Evolutionary conservation across 1,139 yeast species (phyloP).

Genomic region (Yamadazyma sp.): DNA sequence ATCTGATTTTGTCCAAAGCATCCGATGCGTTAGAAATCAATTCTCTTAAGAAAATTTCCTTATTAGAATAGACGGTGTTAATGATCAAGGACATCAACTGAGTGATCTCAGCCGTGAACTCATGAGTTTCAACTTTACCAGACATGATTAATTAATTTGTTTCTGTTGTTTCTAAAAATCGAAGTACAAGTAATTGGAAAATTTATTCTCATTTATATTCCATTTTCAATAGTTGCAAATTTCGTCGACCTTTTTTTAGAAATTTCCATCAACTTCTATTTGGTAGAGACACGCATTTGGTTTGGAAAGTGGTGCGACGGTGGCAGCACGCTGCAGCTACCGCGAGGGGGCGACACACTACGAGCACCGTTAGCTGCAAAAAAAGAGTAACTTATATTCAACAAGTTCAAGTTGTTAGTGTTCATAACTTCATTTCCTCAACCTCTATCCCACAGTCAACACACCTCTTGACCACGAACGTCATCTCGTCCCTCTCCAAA

Average conservation of each 20-base stretch:
- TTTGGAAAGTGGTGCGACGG: not conserved
- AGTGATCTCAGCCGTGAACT: slow-evolving; percentile 99
- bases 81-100: slow-evolving; percentile 99
- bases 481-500: slow-evolving; percentile 38
- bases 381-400: no score
- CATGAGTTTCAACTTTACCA: slow-evolving; percentile 75
- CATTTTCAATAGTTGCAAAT: slow-evolving; percentile 13
- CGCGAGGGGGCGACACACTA: not conserved
- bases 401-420: slow-evolving; percentile 7
- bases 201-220: slow-evolving; percentile 8
- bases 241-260: slow-evolving; percentile 19
- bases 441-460: slow-evolving; percentile 82
- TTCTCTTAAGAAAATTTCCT: slow-evolving; percentile 99
- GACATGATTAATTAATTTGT: slow-evolving; percentile 41
- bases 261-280: slow-evolving; percentile 39
- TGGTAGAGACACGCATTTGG: slow-evolving; percentile 7
- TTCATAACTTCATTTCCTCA: slow-evolving; percentile 51
- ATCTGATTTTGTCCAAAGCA: slow-evolving; percentile 91
- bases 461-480: slow-evolving; percentile 62
- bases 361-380: not conserved
- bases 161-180: not conserved
- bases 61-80: slow-evolving; percentile 99
- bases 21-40: slow-evolving; percentile 94
- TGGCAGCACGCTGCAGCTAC: not conserved
- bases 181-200: slow-evolving; percentile 4